A percentile compares a stretch with the other conserved stretches of the same genome.
Evolutionary conservation across 2,329 filamentous ascomycete species (phyloP).

Genomic region (Bipolaris cookei): DNA sequence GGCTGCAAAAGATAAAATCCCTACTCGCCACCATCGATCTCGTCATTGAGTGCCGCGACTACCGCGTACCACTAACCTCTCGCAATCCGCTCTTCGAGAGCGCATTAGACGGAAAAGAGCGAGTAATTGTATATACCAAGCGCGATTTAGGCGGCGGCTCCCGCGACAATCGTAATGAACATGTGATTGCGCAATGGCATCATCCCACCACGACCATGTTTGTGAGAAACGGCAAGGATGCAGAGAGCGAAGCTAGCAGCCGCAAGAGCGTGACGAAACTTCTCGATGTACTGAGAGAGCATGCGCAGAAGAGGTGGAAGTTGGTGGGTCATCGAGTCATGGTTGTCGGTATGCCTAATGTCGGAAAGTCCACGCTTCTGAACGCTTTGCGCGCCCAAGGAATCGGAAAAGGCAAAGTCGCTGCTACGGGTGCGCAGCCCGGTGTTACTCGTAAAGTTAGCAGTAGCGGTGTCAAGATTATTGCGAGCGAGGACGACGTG

Average conservation of each 20-base stretch:
- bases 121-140: conserved; percentile 91
- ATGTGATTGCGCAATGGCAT: conserved; percentile 62
- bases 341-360: conserved; percentile 96
- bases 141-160: conserved; percentile 60
- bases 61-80: conserved; percentile 85
- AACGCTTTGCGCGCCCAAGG: conserved; percentile 80
- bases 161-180: conserved; percentile 52
- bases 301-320: conserved; percentile 60
- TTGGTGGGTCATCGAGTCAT: conserved; percentile 85
- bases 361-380: conserved; percentile 93
- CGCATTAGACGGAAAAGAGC: conserved; percentile 71
- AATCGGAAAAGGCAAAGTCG: conserved; percentile 71
- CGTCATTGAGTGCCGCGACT: conserved; percentile 93
- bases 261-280: conserved; percentile 45
- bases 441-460: conserved; percentile 84
- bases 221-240: conserved; percentile 49
- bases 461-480: conserved; percentile 80
- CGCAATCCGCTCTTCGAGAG: conserved; percentile 89
- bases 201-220: conserved; percentile 60
- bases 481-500: conserved; percentile 58
- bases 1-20: conserved; percentile 80
- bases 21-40: conserved; percentile 82
- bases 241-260: conserved; percentile 33
- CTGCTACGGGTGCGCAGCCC: conserved; percentile 82
- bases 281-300: conserved; percentile 59